Base-by-base conservation (phyloP, 176 grass and related monocot genomes). In the Metroxylon sagu region DNA sequence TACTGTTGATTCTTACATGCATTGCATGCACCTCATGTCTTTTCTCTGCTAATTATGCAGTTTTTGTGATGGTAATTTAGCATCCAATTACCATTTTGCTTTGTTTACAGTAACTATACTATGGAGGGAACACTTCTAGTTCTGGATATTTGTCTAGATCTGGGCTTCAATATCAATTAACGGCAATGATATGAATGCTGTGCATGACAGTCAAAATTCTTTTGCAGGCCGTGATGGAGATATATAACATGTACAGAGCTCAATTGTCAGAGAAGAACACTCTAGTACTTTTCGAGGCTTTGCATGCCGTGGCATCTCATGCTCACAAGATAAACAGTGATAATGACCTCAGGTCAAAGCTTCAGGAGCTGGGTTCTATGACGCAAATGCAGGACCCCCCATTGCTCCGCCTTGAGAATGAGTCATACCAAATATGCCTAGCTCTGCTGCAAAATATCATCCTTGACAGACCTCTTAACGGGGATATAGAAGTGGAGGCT, bases 331-430 rank as follows among this genome's bases (percentile, higher is more conserved):
- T 98, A 73, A 98, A 98, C 79, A 89, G 79, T 68, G 82, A 98
- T 49, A 83, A 29, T 57, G 82, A 98, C 49, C 82, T 93, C 57
- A 71, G 94, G 58, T 82, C 85, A 52, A 98, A 89, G 76, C 71
- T 98, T 66, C 94, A 98, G 63, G 94, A 98, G 53, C 63, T 93
- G 73, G 94, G 94, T 28, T 83, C 88, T 2, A 98, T 89, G 84
- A 98, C 94, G 54, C 94, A 98, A 76, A 98, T 98, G 94, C 94
- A 89, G 67, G 87, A 98, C 54, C 88, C 94, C 0, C 88, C 94
- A 15, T 72, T 98, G 50, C 53, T 98, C 59, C 94, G 94, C 55
- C 83, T 98, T 59, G 94, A 98, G 79, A 98, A 98, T 0, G 88
- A 98, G 69, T 89, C 94, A 1, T 98, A 98, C 53, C 94, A 98